Base-by-base conservation (phyloP, 2,329 filamentous ascomycete genomes). In the Neonectria neomacrospora region DNA sequence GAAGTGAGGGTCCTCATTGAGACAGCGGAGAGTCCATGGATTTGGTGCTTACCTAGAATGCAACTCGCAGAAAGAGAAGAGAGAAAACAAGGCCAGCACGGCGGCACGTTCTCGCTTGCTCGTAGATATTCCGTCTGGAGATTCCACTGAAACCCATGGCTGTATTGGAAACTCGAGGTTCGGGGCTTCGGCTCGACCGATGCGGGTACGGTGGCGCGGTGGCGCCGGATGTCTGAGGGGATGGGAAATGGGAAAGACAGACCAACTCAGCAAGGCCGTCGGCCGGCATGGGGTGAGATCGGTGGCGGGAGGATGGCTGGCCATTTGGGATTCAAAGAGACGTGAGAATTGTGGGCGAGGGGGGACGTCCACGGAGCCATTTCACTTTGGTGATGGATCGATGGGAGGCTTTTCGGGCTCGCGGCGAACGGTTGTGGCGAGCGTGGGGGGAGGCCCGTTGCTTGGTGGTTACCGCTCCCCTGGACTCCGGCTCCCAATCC, bases 391-490 rank as follows among this genome's bases (percentile, higher is more conserved):
- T 14, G 28, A 30, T 30, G 28, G 28, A 30, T 30, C 6, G 28
- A 30, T 30, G 37, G 37, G 34, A n/a, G 37, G 37, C 37, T 41
- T 41, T 39, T 50, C 54, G 28, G 60, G 54, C 54, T n/a, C 54
- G 50, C 41, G 42, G 50, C 54, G 60, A 63, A 39, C 60, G 47
- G 60, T 61, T 63, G 18, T 59, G 48, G 56, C 30, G 32, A 39
- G 39, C 48, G 56, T 53, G 48, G 56, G 60, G 68, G 67, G 23
- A 26, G 6, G 23, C 3, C 70, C 70, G 70, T 72, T 72, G 70
- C 70, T 70, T 68, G 70, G 66, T 72, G 70, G 65, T 71, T 32
- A 37, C 54, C 45, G 48, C 30, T 50, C 48, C 54, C 53, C 53
- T 61, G 39, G 47, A 52, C 53, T 42, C 51, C 42, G 22, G 22